Conservation (phyloP, 495 filamentous ascomycete species). For the Umbilicaria muhlenbergii region DNA sequence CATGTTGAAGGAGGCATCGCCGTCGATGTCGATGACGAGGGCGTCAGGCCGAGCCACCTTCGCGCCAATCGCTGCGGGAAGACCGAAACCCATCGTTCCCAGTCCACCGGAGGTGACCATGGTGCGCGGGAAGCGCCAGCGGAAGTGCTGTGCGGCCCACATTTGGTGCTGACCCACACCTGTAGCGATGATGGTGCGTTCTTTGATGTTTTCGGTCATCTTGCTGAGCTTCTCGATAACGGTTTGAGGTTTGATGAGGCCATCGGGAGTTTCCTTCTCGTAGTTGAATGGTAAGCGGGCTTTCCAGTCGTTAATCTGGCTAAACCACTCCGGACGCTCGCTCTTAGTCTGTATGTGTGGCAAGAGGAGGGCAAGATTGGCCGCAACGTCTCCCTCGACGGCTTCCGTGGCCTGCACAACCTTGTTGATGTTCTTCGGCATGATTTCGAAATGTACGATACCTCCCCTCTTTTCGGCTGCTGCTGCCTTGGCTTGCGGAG, state of each 20-base stretch:
- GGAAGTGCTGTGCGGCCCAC: slow-evolving; percentile 92
- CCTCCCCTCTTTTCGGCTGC: slow-evolving; percentile 39
- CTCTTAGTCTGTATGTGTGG: slow-evolving; percentile 46
- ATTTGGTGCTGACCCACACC: slow-evolving; percentile 96
- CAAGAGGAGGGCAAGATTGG: slow-evolving; percentile 58
- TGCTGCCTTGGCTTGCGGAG: slow-evolving; percentile 39
- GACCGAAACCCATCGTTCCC: slow-evolving; percentile 90
- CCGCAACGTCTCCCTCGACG: slow-evolving; percentile 41
- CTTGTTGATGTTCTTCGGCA: slow-evolving; percentile 51
- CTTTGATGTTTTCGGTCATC: slow-evolving; percentile 54
- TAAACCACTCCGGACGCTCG: slow-evolving; percentile 71
- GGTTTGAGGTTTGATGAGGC: slow-evolving; percentile 75
- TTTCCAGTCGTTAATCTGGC: slow-evolving; percentile 81
- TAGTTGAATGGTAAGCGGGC: slow-evolving; percentile 46
- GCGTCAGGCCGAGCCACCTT: slow-evolving; percentile 73
- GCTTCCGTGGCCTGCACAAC: slow-evolving; percentile 44
- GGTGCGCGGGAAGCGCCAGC: slow-evolving; percentile 72
- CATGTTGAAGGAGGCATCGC: slow-evolving; percentile 92
- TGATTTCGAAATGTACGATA: slow-evolving; percentile 49
- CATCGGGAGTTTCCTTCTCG: slow-evolving; percentile 50
- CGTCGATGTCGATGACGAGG: slow-evolving; percentile 70
- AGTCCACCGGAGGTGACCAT: slow-evolving; percentile 86
- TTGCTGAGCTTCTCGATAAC: slow-evolving; percentile 71
- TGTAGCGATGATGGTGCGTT: slow-evolving; percentile 71
- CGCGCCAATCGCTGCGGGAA: slow-evolving; percentile 85